phyloP scores from a whole-genome alignment of 306 rosid genomes.

The Betula pendula region DNA sequence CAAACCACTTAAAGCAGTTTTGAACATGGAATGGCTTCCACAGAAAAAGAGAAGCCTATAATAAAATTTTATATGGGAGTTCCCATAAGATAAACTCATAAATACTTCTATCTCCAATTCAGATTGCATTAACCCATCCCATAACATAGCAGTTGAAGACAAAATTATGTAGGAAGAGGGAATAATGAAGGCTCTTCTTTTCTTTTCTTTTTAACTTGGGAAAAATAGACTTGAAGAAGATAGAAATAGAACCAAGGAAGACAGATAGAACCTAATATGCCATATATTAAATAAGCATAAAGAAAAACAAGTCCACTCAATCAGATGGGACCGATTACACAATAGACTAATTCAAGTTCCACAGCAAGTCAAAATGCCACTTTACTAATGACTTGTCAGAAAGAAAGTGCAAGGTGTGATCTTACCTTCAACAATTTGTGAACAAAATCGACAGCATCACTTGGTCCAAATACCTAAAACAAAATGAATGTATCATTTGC shows the following conservation, averaged over 20 bases:
- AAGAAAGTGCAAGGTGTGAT: slow-evolving; percentile 15
- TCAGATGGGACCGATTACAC: too few relatives aligned
- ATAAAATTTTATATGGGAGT: background rate
- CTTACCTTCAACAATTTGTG: slow-evolving; percentile 71
- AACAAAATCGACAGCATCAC: slow-evolving; percentile 90
- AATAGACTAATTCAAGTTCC: too few relatives aligned
- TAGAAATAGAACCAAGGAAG: background rate
- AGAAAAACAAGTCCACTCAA: background rate
- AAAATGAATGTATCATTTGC: slow-evolving; percentile 19
- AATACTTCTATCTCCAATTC: background rate
- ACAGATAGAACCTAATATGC: background rate
- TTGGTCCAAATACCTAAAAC: slow-evolving; percentile 89
- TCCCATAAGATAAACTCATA: background rate
- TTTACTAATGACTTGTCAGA: background rate
- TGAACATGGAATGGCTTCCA: background rate
- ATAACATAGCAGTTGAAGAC: background rate
- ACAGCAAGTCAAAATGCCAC: background rate
- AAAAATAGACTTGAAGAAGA: background rate
- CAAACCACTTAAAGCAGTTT: background rate
- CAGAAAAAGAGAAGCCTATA: background rate
- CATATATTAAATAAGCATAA: background rate
- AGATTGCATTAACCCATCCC: background rate
- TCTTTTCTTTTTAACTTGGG: background rate
- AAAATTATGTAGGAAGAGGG: background rate
- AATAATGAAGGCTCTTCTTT: background rate